phyloP scores from a whole-genome alignment of 2,329 filamentous ascomycete species.

The Cordyceps fumosorosea region DNA sequence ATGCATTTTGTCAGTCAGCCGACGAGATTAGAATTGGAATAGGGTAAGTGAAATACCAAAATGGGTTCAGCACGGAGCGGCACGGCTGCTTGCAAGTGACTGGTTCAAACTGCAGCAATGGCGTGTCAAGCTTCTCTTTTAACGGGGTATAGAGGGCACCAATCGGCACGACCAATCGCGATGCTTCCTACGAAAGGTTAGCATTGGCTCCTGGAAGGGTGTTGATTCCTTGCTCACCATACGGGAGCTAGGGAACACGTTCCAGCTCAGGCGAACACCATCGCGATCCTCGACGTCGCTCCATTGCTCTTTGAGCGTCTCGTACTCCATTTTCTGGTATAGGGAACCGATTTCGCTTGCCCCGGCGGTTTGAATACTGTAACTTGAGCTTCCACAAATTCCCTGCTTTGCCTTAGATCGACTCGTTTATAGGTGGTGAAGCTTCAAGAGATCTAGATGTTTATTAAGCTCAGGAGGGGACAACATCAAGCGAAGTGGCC shows the following conservation, averaged over 20 bases:
- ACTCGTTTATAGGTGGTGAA: constrained; percentile 1
- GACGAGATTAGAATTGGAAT: background rate
- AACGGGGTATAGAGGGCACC: constrained; percentile 91
- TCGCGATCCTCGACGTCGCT: constrained; percentile 93
- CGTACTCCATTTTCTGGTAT: constrained; percentile 68
- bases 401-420: background rate
- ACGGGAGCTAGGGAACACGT: constrained; percentile 94
- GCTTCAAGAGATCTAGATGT: background rate
- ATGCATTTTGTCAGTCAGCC: constrained; percentile 1
- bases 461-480: background rate
- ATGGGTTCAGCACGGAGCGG: constrained; percentile 91
- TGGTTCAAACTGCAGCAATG: constrained; percentile 89
- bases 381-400: background rate
- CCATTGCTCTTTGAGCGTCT: constrained; percentile 91
- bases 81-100: constrained; percentile 96
- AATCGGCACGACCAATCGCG: constrained; percentile 89
- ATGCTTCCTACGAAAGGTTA: constrained; percentile 64
- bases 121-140: constrained; percentile 88
- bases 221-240: constrained; percentile 57
- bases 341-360: background rate
- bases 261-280: constrained; percentile 95
- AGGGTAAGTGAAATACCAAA: constrained; percentile 56
- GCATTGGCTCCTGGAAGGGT: background rate
- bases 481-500: background rate
- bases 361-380: background rate